Evolutionary conservation across 495 filamentous ascomycete genomes (phyloP).

Genomic region (Penicillium ochrochloron): DNA sequence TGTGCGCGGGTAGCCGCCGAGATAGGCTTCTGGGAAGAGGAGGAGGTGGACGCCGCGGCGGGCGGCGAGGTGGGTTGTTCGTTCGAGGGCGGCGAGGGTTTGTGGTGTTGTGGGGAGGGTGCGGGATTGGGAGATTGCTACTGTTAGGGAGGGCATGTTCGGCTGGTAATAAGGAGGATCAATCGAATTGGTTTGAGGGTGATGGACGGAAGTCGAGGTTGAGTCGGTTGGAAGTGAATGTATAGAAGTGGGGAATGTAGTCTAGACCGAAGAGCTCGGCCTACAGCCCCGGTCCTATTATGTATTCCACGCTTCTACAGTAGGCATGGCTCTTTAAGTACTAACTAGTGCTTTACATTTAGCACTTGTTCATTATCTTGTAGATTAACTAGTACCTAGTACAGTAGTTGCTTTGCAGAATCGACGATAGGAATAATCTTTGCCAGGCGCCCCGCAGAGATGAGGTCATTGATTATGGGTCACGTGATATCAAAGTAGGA

Average conservation of each 20-base stretch:
- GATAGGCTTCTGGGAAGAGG: constrained; percentile 90
- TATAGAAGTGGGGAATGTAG: not conserved
- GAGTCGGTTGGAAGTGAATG: not conserved
- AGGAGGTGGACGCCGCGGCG: constrained; percentile 69
- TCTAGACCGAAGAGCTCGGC: no score
- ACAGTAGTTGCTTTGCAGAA: no score
- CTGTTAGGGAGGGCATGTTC: constrained; percentile 51
- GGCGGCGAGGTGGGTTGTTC: constrained; percentile 51
- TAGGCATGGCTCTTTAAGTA: no score
- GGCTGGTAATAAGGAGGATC: not conserved
- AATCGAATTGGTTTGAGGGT: not conserved
- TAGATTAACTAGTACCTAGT: no score
- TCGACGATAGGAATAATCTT: no score
- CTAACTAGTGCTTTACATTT: no score
- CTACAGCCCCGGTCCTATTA: no score
- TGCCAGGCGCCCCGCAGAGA: no score
- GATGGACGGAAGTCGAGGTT: not conserved
- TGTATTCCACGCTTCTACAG: no score
- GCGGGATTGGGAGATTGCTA: constrained; percentile 65
- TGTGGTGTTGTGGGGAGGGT: constrained; percentile 65
- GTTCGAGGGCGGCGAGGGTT: constrained; percentile 68
- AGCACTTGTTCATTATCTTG: no score
- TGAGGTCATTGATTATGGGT: no score
- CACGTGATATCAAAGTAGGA: no score
- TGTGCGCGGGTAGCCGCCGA: constrained; percentile 92